Base-by-base conservation (phyloP, 208 protist genomes). In the Crithidia acanthocephali region DNA sequence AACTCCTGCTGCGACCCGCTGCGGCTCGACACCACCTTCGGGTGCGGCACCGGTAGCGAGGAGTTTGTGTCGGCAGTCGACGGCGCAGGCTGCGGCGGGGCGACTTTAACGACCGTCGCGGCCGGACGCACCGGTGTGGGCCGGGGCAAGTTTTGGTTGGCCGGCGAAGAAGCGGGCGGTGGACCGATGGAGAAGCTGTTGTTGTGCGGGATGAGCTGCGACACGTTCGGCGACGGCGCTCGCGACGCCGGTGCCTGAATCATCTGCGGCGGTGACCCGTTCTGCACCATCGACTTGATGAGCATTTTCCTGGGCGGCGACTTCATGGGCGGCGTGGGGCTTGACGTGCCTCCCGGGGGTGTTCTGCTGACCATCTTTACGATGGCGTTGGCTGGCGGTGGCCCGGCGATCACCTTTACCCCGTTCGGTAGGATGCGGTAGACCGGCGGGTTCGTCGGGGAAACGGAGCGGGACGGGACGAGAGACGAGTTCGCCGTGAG, bases 401-500 rank as follows among this genome's bases (percentile, higher is more conserved):
- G 84, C 11, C 74, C 80, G 32, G 58, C 70, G n/a, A 90, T 85
- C 22, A 88, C 57, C 48, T 88, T 90, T 20, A 68, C 82, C n/a
- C 84, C 84, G 23, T 86, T 76, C 27, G 84, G 81, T 22, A 79
- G 18, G 25, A 73, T 56, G 58, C 71, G 62, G n/a, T 35, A 71
- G 37, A 71, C 48, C 2, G 72, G 35, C 8, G 42, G 64, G 45
- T 77, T 77, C 22, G 72, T 81, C 16, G 76, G 76, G 20, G 76
- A 81, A 27, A 68, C 57, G 22, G 76, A 47, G 20, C 70, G 68
- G 9, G 76, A 62, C 20, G 64, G 69, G 22, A 61, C 44, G 16
- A 72, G 59, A 8, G 60, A 69, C 2, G 60, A 30, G 35, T 30
- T 79, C 16, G 15, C 60, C 1, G 63, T 45, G 11, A 61, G 32